Base-by-base conservation (phyloP, 2,329 filamentous ascomycete genomes). In the Fulvia fulva region DNA sequence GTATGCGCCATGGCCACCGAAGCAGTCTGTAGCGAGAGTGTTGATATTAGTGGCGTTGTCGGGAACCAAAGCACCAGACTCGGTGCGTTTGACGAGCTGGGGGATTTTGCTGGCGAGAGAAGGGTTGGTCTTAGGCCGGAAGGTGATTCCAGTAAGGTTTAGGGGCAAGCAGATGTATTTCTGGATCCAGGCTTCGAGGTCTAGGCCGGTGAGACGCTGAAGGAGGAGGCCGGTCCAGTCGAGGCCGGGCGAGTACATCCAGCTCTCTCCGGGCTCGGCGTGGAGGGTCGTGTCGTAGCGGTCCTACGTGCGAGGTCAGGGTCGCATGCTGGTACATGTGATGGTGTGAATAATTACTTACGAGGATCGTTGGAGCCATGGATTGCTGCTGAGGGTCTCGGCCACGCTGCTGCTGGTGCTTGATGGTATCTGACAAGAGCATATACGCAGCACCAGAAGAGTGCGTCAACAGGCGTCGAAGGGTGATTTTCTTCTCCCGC, bases 171-270 rank as follows among this genome's bases (percentile, higher is more conserved):
- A 80, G 19, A 83, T 76, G 49, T 77, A 71, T 53, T 76, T 62
- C 11, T 77, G 69, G 73, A 2, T 77, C 72, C 2, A 84, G 68
- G 0, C 73, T 75, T 8, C 65, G 53, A 56, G 45, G 22, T 56
- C 53, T 1, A 46, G 28, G 0, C 76, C 75, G 0, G 79, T 80
- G 0, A 80, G 65, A 0, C 75, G 71, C 63, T 83, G 81, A 1
- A 84, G 73, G 0, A 83, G 70, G 0, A 75, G 73, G 2, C 82
- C 81, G 0, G 77, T 78, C 81, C 80, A 84, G 69, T 85, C 82
- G 1, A 80, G 66, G 2, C 65, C 64, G 0, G 74, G 63, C 0
- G 80, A 76, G 60, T 84, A 84, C 61, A 74, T 72, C 81, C 81
- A 85, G 2, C 73, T 68, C 0, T 71, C 67, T 0, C 81, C 82